Conservation (phyloP, 164 flowering plant species). For the Platanus orientalis region DNA sequence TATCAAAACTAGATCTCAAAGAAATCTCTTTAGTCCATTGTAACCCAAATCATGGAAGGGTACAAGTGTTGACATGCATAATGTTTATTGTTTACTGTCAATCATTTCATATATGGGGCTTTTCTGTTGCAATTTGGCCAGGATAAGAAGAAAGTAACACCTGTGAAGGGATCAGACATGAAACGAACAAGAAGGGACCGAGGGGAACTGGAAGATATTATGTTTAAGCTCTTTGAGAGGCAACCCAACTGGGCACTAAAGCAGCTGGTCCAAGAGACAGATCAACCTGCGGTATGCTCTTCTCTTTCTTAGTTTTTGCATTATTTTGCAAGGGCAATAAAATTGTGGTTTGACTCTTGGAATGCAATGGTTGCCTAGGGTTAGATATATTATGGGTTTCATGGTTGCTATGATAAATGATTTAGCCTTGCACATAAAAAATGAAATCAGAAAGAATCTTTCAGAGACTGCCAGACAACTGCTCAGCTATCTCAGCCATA, state of each 20-base stretch:
- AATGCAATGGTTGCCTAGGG: too few species aligned
- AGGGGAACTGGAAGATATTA: conserved; percentile 67
- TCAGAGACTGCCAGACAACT: too few species aligned
- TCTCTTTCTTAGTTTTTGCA: neutral
- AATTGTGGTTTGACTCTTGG: too few species aligned
- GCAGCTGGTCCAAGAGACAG: conserved; percentile 75
- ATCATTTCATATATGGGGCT: neutral
- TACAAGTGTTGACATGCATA: neutral
- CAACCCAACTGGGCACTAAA: conserved; percentile 74
- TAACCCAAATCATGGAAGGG: neutral
- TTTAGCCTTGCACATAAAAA: too few species aligned
- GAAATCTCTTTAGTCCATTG: neutral
- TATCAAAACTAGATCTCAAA: neutral
- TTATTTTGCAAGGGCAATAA: neutral
- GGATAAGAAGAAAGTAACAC: conserved; percentile 56
- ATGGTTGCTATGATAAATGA: too few species aligned
- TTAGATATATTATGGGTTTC: too few species aligned
- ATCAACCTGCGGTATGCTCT: conserved; percentile 68
- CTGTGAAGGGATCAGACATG: conserved; percentile 54
- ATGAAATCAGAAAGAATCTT: too few species aligned
- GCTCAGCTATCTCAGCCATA: too few species aligned
- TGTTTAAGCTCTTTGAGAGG: conserved; percentile 75
- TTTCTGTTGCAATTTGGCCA: conserved; percentile 11
- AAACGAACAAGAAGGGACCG: conserved; percentile 78
- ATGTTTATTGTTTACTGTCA: neutral